phyloP scores from a whole-genome alignment of 1,284 basidiomycete genomes.

The Ceratobasidium theobromae region DNA sequence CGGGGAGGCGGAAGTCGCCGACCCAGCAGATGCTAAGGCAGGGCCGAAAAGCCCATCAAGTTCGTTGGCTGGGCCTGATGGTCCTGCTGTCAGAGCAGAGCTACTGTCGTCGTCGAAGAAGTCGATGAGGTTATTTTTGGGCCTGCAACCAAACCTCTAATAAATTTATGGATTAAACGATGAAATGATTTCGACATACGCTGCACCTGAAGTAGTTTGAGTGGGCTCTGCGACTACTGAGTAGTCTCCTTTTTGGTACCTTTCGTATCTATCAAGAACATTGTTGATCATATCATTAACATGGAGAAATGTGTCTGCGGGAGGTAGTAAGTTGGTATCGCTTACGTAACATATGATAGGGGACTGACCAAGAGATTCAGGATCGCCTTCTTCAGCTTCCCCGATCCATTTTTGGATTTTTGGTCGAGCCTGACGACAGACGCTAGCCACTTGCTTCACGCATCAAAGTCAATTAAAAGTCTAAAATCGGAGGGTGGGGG shows the following conservation, averaged over 20 bases:
- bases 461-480: slow-evolving; percentile 8
- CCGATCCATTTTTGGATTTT: slow-evolving; percentile 98
- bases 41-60: slow-evolving; percentile 58
- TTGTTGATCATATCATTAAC: slow-evolving; percentile 98
- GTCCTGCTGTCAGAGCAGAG: slow-evolving; percentile 35
- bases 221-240: slow-evolving; percentile 64
- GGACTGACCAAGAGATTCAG: slow-evolving; percentile 78
- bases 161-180: background rate
- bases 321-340: background rate
- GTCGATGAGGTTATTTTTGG: slow-evolving; percentile 59
- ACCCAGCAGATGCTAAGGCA: slow-evolving; percentile 9
- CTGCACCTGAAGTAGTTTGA: slow-evolving; percentile 52
- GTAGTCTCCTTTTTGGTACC: slow-evolving; percentile 89
- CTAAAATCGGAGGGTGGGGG: background rate
- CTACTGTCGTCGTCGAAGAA: slow-evolving; percentile 57
- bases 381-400: slow-evolving; percentile 83
- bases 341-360: background rate
- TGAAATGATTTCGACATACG: slow-evolving; percentile 34
- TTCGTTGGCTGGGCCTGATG: slow-evolving; percentile 50
- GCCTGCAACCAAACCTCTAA: slow-evolving; percentile 46
- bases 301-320: slow-evolving; percentile 83
- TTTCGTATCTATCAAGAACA: slow-evolving; percentile 85
- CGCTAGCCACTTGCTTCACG: slow-evolving; percentile 81
- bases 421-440: slow-evolving; percentile 83
- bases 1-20: background rate